Evolutionary conservation across 306 rosid species (phyloP).

Genomic region (Coriaria nepalensis): DNA sequence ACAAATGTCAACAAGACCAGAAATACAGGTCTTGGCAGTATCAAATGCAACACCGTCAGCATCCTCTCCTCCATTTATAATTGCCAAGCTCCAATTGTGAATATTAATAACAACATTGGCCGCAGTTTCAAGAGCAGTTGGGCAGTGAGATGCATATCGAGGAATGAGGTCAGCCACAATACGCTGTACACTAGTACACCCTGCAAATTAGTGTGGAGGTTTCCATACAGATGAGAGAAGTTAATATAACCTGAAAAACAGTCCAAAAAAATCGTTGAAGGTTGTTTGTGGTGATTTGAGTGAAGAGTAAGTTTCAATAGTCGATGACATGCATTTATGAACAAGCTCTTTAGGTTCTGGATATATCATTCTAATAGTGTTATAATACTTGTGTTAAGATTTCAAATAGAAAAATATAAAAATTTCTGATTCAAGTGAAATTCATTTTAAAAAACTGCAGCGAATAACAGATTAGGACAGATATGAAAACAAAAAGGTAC

Average conservation of each 20-base stretch:
- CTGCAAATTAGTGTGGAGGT: constrained; percentile 31
- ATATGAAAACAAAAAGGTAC: too few species aligned
- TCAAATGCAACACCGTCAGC: constrained; percentile 55
- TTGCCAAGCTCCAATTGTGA: constrained; percentile 51
- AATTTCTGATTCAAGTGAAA: too few species aligned
- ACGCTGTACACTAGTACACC: constrained; percentile 73
- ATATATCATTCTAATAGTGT: too few species aligned
- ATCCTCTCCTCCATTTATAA: constrained; percentile 56
- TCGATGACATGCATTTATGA: too few species aligned
- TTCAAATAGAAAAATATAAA: too few species aligned
- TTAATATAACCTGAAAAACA: neutral
- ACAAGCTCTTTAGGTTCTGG: too few species aligned
- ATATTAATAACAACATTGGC: constrained; percentile 62
- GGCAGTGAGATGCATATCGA: constrained; percentile 69
- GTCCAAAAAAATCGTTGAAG: neutral
- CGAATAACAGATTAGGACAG: too few species aligned
- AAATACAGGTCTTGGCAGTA: constrained; percentile 57
- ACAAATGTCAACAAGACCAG: constrained; percentile 68
- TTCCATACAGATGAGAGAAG: constrained; percentile 10
- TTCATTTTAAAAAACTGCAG: too few species aligned
- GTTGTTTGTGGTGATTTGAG: neutral
- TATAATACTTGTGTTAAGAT: too few species aligned
- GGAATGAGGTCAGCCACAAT: constrained; percentile 87
- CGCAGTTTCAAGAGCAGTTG: constrained; percentile 83
- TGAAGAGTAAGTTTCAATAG: neutral